A percentile compares a stretch with the other conserved stretches of the same genome.
Conservation (phyloP, 805 yeast species). For the Sungouiozyma ichnusensis region DNA sequence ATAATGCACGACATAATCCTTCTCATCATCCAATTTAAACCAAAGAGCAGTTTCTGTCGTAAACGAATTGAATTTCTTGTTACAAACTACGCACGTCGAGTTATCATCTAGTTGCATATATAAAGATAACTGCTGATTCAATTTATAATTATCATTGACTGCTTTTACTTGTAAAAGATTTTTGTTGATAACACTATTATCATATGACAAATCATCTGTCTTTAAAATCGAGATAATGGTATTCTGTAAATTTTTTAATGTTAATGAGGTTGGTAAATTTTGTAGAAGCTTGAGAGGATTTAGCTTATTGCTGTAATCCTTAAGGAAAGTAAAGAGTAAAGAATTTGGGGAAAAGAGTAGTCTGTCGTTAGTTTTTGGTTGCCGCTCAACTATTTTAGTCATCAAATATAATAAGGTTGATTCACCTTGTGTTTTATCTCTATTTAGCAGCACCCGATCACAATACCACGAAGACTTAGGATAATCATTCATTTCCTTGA, state of each 20-base stretch:
- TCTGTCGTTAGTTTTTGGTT: constrained; percentile 19
- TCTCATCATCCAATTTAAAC: constrained; percentile 10
- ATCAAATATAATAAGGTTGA: constrained; percentile 32
- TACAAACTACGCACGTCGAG: constrained; percentile 49
- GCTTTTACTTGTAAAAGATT: constrained; percentile 46
- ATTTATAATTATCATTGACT: constrained; percentile 35
- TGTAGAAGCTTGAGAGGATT: constrained; percentile 30
- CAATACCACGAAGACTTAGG: constrained; percentile 54
- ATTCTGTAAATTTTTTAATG: constrained; percentile 33
- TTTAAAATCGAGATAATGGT: constrained; percentile 33
- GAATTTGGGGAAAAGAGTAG: not conserved
- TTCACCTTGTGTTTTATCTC: constrained; percentile 32
- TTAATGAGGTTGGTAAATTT: constrained; percentile 41
- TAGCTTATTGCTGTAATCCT: constrained; percentile 17
- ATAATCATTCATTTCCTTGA: constrained; percentile 46
- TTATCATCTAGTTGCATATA: constrained; percentile 33
- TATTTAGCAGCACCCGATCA: constrained; percentile 32
- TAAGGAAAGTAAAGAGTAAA: constrained; percentile 11
- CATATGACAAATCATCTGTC: constrained; percentile 26
- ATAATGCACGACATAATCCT: constrained; percentile 16
- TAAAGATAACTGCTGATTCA: constrained; percentile 31
- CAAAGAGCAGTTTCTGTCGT: constrained; percentile 14
- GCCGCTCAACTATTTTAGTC: constrained; percentile 29
- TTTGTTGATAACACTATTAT: constrained; percentile 28
- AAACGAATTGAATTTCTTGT: constrained; percentile 26